Conservation (phyloP, 2,329 filamentous ascomycete genomes). For the Graphilbum ipis-grandicollis region DNA sequence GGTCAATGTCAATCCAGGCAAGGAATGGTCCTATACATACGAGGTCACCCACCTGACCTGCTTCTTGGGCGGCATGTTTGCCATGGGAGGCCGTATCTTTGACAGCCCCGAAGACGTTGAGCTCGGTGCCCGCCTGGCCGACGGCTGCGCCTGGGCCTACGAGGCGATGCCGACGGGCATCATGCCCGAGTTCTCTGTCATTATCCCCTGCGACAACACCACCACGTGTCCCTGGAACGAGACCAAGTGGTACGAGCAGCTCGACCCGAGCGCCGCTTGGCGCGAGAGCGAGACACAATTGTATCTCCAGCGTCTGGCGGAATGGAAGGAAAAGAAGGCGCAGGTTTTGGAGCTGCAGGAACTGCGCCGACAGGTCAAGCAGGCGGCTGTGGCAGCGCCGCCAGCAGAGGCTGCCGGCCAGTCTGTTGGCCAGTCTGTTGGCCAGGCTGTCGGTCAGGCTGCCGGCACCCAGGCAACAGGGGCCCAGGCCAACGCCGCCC, state of each 20-base stretch:
- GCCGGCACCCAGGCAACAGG: too few species aligned
- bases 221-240: conserved; percentile 34
- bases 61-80: conserved; percentile 56
- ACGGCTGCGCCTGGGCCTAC: conserved; percentile 56
- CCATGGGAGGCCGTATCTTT: conserved; percentile 46
- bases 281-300: conserved; percentile 24
- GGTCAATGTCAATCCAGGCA: conserved; percentile 26
- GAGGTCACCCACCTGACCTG: conserved; percentile 48
- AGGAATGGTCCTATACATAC: conserved; percentile 31
- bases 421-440: too few species aligned
- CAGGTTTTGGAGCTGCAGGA: conserved; percentile 11
- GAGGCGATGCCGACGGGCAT: conserved; percentile 40
- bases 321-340: conserved; percentile 19
- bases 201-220: conserved; percentile 29
- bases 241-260: conserved; percentile 27
- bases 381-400: not conserved
- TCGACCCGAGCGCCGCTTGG: conserved; percentile 27
- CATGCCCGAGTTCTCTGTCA: conserved; percentile 41
- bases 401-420: too few species aligned
- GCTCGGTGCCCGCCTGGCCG: conserved; percentile 43
- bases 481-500: too few species aligned
- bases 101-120: conserved; percentile 41
- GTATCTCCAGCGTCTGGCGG: conserved; percentile 22
- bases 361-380: conserved; percentile 2
- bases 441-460: too few species aligned